Percentiles rank a stretch among this genome's conserved stretches.
phyloP scores from a whole-genome alignment of 768 basidiomycete species.

The Pisolithus albus region DNA sequence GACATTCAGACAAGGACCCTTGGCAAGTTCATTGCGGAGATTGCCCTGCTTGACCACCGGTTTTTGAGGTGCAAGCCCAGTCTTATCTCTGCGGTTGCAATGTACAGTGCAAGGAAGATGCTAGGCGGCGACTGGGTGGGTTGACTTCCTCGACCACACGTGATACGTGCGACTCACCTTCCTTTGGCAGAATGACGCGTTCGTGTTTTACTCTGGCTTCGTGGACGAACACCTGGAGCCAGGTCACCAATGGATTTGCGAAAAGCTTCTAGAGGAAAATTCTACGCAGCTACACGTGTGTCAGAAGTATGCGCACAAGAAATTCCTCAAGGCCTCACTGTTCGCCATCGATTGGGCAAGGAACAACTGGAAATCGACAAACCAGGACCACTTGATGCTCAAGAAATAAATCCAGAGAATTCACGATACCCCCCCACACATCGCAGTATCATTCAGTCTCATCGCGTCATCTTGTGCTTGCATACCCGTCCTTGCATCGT shows the following conservation, averaged over 20 bases:
- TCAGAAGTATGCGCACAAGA: constrained; percentile 97
- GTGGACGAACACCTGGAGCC: constrained; percentile 82
- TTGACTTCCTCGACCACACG: constrained; percentile 15
- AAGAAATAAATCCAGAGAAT: constrained; percentile 18
- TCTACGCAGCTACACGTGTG: constrained; percentile 85
- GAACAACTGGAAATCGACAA: constrained; percentile 36
- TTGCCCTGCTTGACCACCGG: constrained; percentile 85
- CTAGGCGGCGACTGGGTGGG: constrained; percentile 94
- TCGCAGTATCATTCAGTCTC: constrained; percentile 17
- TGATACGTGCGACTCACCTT: constrained; percentile 29
- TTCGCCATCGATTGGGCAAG: constrained; percentile 75
- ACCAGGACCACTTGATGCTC: constrained; percentile 23
- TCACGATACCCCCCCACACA: constrained; percentile 7
- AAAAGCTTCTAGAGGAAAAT: constrained; percentile 71
- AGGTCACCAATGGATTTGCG: constrained; percentile 76
- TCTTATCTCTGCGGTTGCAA: constrained; percentile 89
- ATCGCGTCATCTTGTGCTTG: constrained; percentile 27
- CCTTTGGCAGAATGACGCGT: constrained; percentile 67
- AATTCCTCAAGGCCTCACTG: constrained; percentile 87
- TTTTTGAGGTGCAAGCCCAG: constrained; percentile 93
- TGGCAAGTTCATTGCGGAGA: constrained; percentile 96
- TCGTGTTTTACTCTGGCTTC: constrained; percentile 88
- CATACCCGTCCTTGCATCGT: constrained; percentile 28
- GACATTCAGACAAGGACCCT: constrained; percentile 96
- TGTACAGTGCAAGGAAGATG: constrained; percentile 96